These are phyloP conservation scores for Platanus orientalis DNA, from an alignment of 164 flowering plant genomes.

Conservation along the genomic window DNA sequence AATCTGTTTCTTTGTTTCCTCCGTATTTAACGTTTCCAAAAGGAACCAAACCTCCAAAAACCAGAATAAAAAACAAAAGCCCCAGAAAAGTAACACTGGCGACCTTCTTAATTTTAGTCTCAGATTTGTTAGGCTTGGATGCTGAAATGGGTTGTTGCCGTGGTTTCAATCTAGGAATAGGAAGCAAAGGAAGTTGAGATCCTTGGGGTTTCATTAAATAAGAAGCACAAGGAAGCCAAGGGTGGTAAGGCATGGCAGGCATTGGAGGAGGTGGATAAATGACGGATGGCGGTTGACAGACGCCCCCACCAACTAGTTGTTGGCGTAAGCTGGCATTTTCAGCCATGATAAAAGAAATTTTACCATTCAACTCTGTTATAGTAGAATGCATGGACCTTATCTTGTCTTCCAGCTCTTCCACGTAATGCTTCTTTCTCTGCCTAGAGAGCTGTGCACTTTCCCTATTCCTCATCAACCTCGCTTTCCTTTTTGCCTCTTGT, in stretches of 20 bases:
- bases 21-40: conserved; percentile 55
- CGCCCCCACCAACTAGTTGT: conserved; percentile 53
- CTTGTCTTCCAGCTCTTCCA: conserved; percentile 97
- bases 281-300: conserved; percentile 43
- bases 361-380: conserved; percentile 66
- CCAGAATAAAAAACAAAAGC: conserved; percentile 59
- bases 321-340: conserved; percentile 78
- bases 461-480: conserved; percentile 86
- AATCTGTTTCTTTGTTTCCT: conserved; percentile 24
- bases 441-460: conserved; percentile 97
- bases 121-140: conserved; percentile 46
- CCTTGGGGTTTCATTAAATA: conserved; percentile 68
- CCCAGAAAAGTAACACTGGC: conserved; percentile 87
- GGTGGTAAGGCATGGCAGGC: conserved; percentile 61
- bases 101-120: conserved; percentile 80
- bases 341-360: conserved; percentile 64
- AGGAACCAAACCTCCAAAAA: conserved; percentile 75
- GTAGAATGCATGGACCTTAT: conserved; percentile 75
- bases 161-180: conserved; percentile 83
- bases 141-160: conserved; percentile 58
- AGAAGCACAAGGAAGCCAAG: conserved; percentile 77
- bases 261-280: conserved; percentile 49
- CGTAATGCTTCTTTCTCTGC: conserved; percentile 94
- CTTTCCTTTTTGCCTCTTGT: conserved; percentile 62
- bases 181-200: conserved; percentile 86